Percentiles rank a stretch among this genome's conserved stretches.
These are phyloP conservation scores for Straminergon stramineum DNA, from an alignment of 225 moss, liverwort and hornwort species.

Conservation along the genomic window DNA sequence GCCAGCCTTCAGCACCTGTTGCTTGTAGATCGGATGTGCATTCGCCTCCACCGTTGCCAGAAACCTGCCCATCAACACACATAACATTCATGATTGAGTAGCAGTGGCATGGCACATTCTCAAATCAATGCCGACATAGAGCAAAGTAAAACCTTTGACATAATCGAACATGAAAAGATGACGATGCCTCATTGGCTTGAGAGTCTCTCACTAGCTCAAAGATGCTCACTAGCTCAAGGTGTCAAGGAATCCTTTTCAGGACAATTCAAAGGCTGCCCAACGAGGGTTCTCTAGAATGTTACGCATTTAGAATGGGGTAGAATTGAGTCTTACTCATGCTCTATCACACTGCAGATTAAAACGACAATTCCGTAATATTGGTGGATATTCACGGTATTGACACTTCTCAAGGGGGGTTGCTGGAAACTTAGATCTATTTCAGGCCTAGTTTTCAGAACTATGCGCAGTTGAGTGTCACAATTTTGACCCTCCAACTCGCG, in stretches of 20 bases:
- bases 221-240: background rate
- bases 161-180: background rate
- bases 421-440: background rate
- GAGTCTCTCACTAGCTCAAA: background rate
- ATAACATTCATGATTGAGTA: background rate
- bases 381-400: background rate
- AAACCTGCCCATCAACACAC: constrained; percentile 30
- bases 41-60: constrained; percentile 61
- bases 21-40: constrained; percentile 76
- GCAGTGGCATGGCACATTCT: background rate
- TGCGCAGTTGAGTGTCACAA: background rate
- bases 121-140: background rate
- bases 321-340: background rate
- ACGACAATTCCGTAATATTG: background rate
- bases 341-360: background rate
- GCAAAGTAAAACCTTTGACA: background rate
- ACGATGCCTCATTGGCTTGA: background rate
- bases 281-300: background rate
- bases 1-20: constrained; percentile 37
- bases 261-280: background rate
- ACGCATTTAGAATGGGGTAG: background rate
- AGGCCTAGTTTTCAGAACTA: background rate
- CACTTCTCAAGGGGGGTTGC: background rate
- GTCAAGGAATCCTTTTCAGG: background rate
- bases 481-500: background rate